Base-by-base conservation (phyloP, 176 grass and related monocot genomes). In the Rhynchospora tenuis region DNA sequence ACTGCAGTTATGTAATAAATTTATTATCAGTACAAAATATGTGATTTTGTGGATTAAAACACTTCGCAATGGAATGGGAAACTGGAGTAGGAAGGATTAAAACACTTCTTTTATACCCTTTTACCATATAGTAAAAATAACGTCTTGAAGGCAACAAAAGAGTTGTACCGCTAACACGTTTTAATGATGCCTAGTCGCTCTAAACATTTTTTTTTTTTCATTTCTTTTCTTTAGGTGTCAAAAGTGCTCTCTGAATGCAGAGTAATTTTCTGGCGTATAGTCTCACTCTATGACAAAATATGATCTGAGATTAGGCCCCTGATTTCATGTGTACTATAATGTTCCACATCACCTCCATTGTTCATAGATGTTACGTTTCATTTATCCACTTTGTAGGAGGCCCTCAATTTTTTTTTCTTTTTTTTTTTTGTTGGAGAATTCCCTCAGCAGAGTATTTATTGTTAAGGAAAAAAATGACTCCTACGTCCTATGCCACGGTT, bases 351-450 rank as follows among this genome's bases (percentile, higher is more conserved):
- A 50, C 45, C 69, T 50, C 1, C 69, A 73, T 73, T 73, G 44
- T 73, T 23, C n/a, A 73, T 73, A 3, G 69, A 73, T 73, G 69
- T 73, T 24, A 73, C 64, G 6, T 68, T 68, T 6, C 64, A 68
- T 68, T 69, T 69, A 62, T 22, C 59, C 59, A 62, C 59, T 62
- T 56, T 15, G 54, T 56, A 19, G 23, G 20, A 63, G 9, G 60
- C 9, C 8, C 9, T 62, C 20, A 26, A 11, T 1, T 62, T 10
- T 4, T 26, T 56, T 2, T 56, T 16, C 10, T 62, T 26, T 11
- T 11, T 24, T 4, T 15, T 31, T 27, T 10, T 27, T 38, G 0
- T 38, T 38, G 33, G 33, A 38, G 5, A 38, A 38, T 38, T 38
- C 2, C 33, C 33, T 38, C 33, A 38, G 3, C 33, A 38, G 33